These are phyloP conservation scores for Reutealis trisperma DNA, from an alignment of 345 rosid species.

Conservation along the genomic window DNA sequence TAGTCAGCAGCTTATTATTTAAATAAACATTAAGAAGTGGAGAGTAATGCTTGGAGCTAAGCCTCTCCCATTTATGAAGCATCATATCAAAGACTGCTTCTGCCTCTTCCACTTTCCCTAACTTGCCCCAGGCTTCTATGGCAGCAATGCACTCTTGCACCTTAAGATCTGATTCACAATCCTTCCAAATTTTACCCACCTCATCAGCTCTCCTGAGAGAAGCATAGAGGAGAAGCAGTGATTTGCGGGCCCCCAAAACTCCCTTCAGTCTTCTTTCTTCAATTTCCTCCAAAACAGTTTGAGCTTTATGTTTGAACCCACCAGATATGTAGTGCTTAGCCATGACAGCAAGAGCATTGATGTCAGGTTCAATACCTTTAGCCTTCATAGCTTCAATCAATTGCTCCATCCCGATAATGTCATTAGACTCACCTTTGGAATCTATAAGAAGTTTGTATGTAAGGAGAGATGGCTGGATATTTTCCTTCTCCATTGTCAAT, in stretches of 20 bases:
- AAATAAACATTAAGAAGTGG: conserved; percentile 16
- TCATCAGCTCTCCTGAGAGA: conserved; percentile 20
- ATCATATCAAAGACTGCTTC: conserved; percentile 19
- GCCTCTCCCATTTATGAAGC: conserved; percentile 15
- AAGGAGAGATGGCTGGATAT: conserved; percentile 16
- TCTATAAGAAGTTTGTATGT: conserved; percentile 27
- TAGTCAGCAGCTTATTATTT: conserved; percentile 9
- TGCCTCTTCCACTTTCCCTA: conserved; percentile 24
- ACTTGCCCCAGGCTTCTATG: conserved; percentile 23
- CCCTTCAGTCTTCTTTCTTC: conserved; percentile 14
- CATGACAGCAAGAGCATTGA: neutral
- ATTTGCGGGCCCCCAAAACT: neutral
- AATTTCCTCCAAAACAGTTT: conserved; percentile 16
- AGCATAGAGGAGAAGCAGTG: conserved; percentile 25
- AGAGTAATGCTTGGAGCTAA: conserved; percentile 5
- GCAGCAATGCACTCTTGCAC: conserved; percentile 24
- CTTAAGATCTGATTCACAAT: conserved; percentile 15
- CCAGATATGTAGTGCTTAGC: conserved; percentile 12
- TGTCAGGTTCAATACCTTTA: conserved; percentile 23
- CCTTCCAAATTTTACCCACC: conserved; percentile 23
- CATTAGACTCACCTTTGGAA: conserved; percentile 9
- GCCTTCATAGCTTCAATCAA: conserved; percentile 19
- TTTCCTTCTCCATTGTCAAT: conserved; percentile 6
- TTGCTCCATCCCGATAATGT: conserved; percentile 23
- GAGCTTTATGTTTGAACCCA: conserved; percentile 19